Base-by-base conservation (phyloP, 345 rosid species). In the Mangifera indica region DNA sequence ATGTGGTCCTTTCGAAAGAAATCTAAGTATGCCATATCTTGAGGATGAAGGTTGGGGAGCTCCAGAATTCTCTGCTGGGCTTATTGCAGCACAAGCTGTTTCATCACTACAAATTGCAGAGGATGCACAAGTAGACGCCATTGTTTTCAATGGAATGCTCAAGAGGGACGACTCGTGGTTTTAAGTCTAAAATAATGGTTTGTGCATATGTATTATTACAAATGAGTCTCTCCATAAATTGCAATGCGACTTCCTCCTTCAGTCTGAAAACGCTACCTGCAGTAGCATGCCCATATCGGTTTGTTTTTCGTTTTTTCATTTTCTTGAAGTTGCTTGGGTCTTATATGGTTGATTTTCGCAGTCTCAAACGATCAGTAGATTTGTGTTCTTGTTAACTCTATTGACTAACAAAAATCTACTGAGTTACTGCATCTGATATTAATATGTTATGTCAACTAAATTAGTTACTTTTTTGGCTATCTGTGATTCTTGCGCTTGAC, bases 91-190 rank as follows among this genome's bases (percentile, higher is more conserved):
- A 11, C 90, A 87, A 70, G 99, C 93, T 71, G 97, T 91, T 71
- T 91, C 97, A 0, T 89, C 98, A 3, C 91, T 92, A 17, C 93
- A 83, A 76, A 95, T 92, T 68, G 83, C 87, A 53, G 99, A 95
- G 53, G 90, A 88, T 74, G 72, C 85, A 22, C 81, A 79, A 7
- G 86, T 74, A 2, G 87, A 87, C 72, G 10, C 91, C 7, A 72
- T 88, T 29, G 78, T 90, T 67, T 76, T 86, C 61, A 82, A 91
- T n/a, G 81, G 91, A 52, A 80, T 90, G 90, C 84, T 89, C 10
- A 44, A 70, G 56, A 70, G 54, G 25, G 72, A 69, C 1, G 54
- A 69, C 45, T 48, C 13, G 58, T 58, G 72, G 77, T 55, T 62
- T 60, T n/a, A 40, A 22, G 60, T 70, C 57, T 32, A 56, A 79